Evolutionary conservation across 345 rosid genomes (phyloP), one percentile per base, ranked within the genome.

Genomic region (Atalantia buxifolia): DNA sequence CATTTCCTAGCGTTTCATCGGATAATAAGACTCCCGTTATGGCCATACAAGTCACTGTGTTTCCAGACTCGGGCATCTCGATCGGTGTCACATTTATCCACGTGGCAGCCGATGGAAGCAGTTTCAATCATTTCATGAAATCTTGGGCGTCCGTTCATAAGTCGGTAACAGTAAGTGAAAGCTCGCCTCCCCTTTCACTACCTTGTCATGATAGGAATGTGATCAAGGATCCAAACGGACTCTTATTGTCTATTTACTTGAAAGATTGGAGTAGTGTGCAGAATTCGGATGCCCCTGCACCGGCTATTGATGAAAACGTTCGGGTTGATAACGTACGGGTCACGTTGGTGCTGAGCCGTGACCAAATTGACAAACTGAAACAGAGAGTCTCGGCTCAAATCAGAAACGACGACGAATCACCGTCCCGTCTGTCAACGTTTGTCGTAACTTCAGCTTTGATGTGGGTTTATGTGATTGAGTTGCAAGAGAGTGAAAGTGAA

Each of bases 1-100:
- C 69, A 7, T 71, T 79, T 9, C 66, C 72, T 28, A n/a, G n/a
- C 4, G 4, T 71, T 7, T 66, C 35, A 12, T 24, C 42, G 42
- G 76, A 75, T 9, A 76, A 50, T 50, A 50, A 50, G 1, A 76
- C 59, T 0, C 87, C 86, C 4, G 48, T 48, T 36, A 27, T 77
- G 74, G 82, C 76, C 14, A 31, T 89, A 2, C 87, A 83, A 45
- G 61, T 84, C 56, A 85, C 85, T 0, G 38, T 87, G 28, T 85
- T 87, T 72, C 85, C 90, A 12, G 77, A 79, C 40, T 40, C 27
- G 0, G 89, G 92, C n/a, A 22, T 87, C 18, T 87, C 89, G 2
- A 64, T 87, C 24, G 89, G 88, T 10, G 35, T 75, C 33, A 60
- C 65, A 3, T 14, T 66, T 30, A 56, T 55, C 60, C 85, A 83